Conservation (phyloP, 805 yeast species). For the Kodamaea lidongshanica region DNA sequence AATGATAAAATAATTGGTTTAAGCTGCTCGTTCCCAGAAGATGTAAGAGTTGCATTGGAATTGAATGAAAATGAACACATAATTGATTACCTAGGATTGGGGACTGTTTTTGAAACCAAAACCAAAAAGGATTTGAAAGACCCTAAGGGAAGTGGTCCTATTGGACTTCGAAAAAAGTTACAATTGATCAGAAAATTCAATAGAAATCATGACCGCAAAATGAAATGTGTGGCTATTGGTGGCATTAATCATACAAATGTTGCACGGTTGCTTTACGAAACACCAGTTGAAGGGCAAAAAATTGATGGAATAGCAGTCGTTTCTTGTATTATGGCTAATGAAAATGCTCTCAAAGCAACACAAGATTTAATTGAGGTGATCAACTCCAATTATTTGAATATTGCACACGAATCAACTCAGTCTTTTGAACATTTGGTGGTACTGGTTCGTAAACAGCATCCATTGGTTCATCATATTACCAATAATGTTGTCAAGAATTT, state of each 20-base stretch:
- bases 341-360: slow-evolving; percentile 50
- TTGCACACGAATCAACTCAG: neutral
- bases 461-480: slow-evolving; percentile 82
- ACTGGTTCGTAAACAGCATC: slow-evolving; percentile 29
- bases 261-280: slow-evolving; percentile 48
- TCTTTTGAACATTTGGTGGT: slow-evolving; percentile 3
- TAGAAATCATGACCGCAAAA: slow-evolving; percentile 23
- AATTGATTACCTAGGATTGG: slow-evolving; percentile 80
- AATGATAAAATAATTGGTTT: slow-evolving; percentile 74
- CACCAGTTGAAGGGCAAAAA: slow-evolving; percentile 38
- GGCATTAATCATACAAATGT: slow-evolving; percentile 66
- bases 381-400: neutral
- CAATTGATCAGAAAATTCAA: slow-evolving; percentile 32
- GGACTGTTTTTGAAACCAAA: slow-evolving; percentile 66
- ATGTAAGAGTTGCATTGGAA: slow-evolving; percentile 44
- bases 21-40: slow-evolving; percentile 56
- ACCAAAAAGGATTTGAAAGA: slow-evolving; percentile 59
- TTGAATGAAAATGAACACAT: slow-evolving; percentile 29
- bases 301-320: slow-evolving; percentile 88
- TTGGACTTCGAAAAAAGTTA: slow-evolving; percentile 54
- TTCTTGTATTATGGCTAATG: slow-evolving; percentile 70
- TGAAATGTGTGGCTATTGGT: slow-evolving; percentile 73
- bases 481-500: slow-evolving; percentile 84
- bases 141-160: slow-evolving; percentile 51
- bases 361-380: slow-evolving; percentile 25